phyloP scores from a whole-genome alignment of 139 green algal genomes.

The Eudorina sp. region DNA sequence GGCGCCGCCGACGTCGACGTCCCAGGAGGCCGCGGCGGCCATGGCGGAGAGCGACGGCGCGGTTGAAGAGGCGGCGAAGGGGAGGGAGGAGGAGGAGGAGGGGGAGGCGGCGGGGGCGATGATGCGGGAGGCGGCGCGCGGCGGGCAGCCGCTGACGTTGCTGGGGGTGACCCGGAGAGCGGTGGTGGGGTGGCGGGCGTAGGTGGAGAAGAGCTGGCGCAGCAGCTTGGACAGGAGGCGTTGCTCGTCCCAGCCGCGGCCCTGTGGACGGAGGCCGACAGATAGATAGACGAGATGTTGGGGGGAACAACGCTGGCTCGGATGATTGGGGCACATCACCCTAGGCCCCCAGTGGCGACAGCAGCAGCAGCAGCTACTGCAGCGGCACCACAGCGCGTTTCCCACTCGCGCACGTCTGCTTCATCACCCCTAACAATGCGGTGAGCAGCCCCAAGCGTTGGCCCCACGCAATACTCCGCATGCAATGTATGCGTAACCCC shows the following conservation, averaged over 20 bases:
- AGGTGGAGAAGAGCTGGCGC: conserved; percentile 31
- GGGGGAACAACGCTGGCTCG: too few relatives aligned
- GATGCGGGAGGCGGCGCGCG: conserved; percentile 31
- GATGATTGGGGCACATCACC: too few relatives aligned
- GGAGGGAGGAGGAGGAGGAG: not conserved
- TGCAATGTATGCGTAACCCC: too few relatives aligned
- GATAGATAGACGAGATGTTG: too few relatives aligned
- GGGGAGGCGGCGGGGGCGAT: not conserved
- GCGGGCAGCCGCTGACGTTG: conserved; percentile 36
- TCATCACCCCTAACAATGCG: too few relatives aligned
- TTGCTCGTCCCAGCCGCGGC: conserved; percentile 40
- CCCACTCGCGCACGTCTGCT: too few relatives aligned
- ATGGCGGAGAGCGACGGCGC: conserved; percentile 10
- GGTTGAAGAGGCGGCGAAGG: not conserved
- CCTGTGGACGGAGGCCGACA: not conserved
- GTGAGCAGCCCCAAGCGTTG: too few relatives aligned
- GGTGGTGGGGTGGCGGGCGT: conserved; percentile 18
- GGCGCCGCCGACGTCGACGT: conserved; percentile 30
- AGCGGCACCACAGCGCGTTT: too few relatives aligned
- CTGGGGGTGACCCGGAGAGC: not conserved
- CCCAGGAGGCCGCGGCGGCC: conserved; percentile 32
- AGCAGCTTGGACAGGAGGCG: conserved; percentile 30
- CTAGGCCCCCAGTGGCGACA: too few relatives aligned
- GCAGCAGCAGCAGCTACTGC: too few relatives aligned
- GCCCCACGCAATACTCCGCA: too few relatives aligned